Evolutionary conservation across 164 flowering plant genomes (phyloP), one percentile per base, ranked within the genome.

Genomic region (Vitis rotundifolia): DNA sequence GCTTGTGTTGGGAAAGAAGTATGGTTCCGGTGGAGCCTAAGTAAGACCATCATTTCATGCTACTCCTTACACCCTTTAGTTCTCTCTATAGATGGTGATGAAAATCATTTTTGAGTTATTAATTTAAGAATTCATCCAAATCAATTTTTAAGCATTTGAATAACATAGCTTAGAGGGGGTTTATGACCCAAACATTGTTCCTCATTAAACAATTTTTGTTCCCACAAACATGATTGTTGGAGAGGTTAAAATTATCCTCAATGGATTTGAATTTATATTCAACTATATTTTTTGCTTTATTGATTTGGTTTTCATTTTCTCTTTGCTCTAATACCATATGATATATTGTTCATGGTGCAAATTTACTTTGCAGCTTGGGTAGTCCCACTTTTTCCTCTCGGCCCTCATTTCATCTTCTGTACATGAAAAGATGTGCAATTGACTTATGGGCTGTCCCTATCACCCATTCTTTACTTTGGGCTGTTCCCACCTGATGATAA

Each of bases 1-100:
- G 49, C 49, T 88, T 54, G 82, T 87, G n/a, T 71, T 88, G 13
- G 91, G 91, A 60, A 88, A 88, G 91, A 86, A 88, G 78, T 88
- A 77, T 48, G 88, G 89, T 10, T 84, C 88, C 14, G 91, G 91
- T 13, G 87, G 88, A 1, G 89, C 77, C 68, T 85, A 78, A 85
- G 59, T 66, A 4, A 52, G 59, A 44, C 10, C n/a, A 29, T 6
- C 7, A 37, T 6, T 37, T 3, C 44, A 6, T 37, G 7, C 44
- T 37, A 37, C 47, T 13, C 28, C 57, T 15, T n/a, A 54, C 53
- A 11, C 13, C 2, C 56, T 29, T n/a, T 8, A n/a, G 9, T 9
- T 63, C 11, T 12, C 63, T 56, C 16, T 18, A 53, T 49, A 66
- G 89, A 82, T 83, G 88, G 58, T 81, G 88, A 85, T 80, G 85